Percentiles rank a stretch among this genome's conserved stretches.
These are phyloP conservation scores for Adiantum capillusveneris DNA, from an alignment of 75 land plant species.

Conservation along the genomic window DNA sequence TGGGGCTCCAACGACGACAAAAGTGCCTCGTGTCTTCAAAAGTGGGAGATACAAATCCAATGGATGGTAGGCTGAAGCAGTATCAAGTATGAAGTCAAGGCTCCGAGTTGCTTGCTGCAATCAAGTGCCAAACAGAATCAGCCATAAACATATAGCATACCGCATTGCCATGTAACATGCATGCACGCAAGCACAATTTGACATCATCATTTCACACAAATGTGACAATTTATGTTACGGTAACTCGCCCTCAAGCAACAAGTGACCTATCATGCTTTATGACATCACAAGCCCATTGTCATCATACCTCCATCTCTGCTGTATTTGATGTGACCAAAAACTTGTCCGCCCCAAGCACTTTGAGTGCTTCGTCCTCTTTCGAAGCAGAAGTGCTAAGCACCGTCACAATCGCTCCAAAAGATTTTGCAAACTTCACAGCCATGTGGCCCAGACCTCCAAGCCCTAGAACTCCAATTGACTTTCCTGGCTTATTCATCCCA, in stretches of 20 bases:
- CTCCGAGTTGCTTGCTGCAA: constrained; percentile 4
- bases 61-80: constrained; percentile 75
- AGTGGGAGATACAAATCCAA: constrained; percentile 64
- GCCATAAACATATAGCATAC: no score
- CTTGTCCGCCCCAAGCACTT: constrained; percentile 66
- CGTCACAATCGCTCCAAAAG: constrained; percentile 78
- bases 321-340: constrained; percentile 69
- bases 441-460: constrained; percentile 90
- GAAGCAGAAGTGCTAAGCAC: constrained; percentile 70
- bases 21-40: constrained; percentile 53
- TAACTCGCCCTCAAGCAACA: no score
- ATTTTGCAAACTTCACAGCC: constrained; percentile 86
- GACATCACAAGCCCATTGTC: not conserved
- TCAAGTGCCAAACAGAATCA: no score
- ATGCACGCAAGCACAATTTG: no score
- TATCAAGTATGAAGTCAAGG: constrained; percentile 73
- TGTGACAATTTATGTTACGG: no score
- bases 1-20: constrained; percentile 67
- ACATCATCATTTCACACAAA: no score
- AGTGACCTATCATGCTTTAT: no score
- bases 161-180: no score
- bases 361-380: constrained; percentile 68
- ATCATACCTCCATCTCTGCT: constrained; percentile 58
- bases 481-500: constrained; percentile 76
- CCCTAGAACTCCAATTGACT: constrained; percentile 75